Percentiles rank a stretch among this genome's conserved stretches.
phyloP scores from a whole-genome alignment of 805 yeast species.

The Ogataea degrootiae region DNA sequence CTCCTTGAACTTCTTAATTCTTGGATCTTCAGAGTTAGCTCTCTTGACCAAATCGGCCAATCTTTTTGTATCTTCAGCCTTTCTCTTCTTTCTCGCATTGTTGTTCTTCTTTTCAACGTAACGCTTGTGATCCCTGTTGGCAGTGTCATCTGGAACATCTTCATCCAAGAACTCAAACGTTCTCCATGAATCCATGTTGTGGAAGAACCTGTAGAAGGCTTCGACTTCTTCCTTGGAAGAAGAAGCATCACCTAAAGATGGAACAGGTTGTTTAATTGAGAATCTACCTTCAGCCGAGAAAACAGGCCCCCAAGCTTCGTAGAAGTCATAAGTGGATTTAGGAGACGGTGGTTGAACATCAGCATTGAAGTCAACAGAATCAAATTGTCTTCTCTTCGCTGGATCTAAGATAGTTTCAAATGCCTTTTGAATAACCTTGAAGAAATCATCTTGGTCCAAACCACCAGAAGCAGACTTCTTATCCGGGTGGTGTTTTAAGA shows the following conservation, averaged over 20 bases:
- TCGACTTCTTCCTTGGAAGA: conserved; percentile 79
- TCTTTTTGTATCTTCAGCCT: conserved; percentile 95
- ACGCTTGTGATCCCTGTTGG: conserved; percentile 99
- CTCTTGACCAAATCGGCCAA: conserved; percentile 80
- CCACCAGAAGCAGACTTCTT: conserved; percentile 90
- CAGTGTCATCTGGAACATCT: conserved; percentile 98
- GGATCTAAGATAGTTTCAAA: conserved; percentile 86
- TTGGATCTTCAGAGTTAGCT: conserved; percentile 88
- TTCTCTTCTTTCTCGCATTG: conserved; percentile 94
- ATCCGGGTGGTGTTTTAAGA: conserved; percentile 96
- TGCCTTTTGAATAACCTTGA: conserved; percentile 97
- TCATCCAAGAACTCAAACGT: conserved; percentile 96
- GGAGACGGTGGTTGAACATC: conserved; percentile 71
- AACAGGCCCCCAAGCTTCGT: conserved; percentile 88
- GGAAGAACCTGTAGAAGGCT: conserved; percentile 86
- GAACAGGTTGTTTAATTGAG: conserved; percentile 88
- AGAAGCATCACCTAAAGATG: conserved; percentile 64
- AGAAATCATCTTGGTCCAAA: conserved; percentile 90
- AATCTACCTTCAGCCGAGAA: conserved; percentile 89
- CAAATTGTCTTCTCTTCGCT: conserved; percentile 84
- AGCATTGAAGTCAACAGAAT: conserved; percentile 89
- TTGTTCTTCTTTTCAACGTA: conserved; percentile 96
- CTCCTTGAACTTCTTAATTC: conserved; percentile 90
- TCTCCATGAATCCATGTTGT: conserved; percentile 96
- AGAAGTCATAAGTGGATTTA: conserved; percentile 66